These are phyloP conservation scores for Sporothrix sp. DNA, from an alignment of 2,329 filamentous ascomycete species.

Conservation along the genomic window DNA sequence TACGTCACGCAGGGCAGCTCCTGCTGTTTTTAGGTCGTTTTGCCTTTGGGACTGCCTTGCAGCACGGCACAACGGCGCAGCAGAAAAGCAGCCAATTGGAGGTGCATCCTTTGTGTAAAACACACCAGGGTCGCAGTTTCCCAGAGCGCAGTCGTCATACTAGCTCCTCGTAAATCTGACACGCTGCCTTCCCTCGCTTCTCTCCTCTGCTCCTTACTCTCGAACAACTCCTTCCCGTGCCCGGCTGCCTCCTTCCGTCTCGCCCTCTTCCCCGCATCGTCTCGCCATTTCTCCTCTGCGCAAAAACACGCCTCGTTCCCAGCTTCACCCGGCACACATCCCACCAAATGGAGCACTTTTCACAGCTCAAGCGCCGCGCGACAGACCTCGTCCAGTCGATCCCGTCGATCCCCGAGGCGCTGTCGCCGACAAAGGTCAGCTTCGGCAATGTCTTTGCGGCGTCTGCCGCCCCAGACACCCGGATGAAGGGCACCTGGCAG, in stretches of 20 bases:
- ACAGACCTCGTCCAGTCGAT: conserved; percentile 43
- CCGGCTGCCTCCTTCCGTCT: neutral
- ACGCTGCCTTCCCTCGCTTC: neutral
- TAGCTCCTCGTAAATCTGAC: conserved; percentile 2
- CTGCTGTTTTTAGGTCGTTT: neutral
- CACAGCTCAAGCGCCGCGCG: conserved; percentile 44
- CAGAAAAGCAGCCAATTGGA: too few species aligned
- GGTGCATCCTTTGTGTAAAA: neutral
- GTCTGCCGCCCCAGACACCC: conserved; percentile 17
- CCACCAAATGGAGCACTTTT: conserved; percentile 41
- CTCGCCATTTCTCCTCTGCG: neutral
- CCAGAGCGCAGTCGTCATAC: conserved; percentile 2
- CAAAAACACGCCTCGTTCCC: too few species aligned
- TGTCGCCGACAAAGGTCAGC: conserved; percentile 17
- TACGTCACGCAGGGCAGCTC: conserved; percentile 2
- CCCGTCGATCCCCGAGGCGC: conserved; percentile 33
- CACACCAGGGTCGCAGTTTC: neutral
- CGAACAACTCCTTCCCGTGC: neutral
- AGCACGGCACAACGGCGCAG: too few species aligned
- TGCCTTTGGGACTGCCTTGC: neutral
- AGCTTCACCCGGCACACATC: neutral
- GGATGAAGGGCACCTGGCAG: conserved; percentile 51
- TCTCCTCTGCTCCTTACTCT: neutral
- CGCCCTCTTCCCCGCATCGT: neutral
- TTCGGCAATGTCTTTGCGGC: conserved; percentile 8